Percentiles rank a stretch among this genome's conserved stretches.
Conservation (phyloP, 2,329 filamentous ascomycete genomes). For the Gnomoniopsis smithogilvyi region DNA sequence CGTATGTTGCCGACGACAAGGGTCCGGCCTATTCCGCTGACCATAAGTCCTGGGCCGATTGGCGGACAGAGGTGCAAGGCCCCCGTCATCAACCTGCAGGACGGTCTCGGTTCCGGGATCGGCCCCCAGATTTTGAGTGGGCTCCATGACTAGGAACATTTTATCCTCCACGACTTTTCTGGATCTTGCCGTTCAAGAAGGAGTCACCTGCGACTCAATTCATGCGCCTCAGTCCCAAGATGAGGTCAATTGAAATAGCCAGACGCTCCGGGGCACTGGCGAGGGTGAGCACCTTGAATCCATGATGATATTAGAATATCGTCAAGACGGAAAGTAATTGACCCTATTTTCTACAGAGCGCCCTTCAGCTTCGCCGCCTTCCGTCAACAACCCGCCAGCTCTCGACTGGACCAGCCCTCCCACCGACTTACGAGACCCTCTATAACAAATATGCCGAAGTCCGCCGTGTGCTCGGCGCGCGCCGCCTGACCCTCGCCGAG, state of each 20-base stretch:
- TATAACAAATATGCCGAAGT: constrained; percentile 75
- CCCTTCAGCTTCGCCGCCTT: constrained; percentile 29
- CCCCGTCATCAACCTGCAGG: constrained; percentile 3
- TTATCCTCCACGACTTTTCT: constrained; percentile 8
- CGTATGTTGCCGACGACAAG: neutral
- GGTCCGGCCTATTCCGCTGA: neutral
- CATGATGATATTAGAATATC: neutral
- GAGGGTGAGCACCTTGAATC: constrained; percentile 33
- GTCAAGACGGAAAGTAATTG: constrained; percentile 1
- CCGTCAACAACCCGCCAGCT: constrained; percentile 28
- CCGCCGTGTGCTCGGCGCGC: constrained; percentile 63
- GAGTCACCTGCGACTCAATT: constrained; percentile 7
- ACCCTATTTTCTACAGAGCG: constrained; percentile 28
- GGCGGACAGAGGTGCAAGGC: neutral
- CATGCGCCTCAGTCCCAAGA: constrained; percentile 23
- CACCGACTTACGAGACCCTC: constrained; percentile 79
- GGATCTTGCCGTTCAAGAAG: neutral
- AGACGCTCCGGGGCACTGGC: constrained; percentile 46
- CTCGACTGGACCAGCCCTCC: constrained; percentile 40
- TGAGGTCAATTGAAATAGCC: constrained; percentile 50
- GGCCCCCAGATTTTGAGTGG: constrained; percentile 1
- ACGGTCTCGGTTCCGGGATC: constrained; percentile 15
- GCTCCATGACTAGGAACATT: neutral
- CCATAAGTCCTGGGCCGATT: constrained; percentile 9
- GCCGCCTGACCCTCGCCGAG: constrained; percentile 81